A percentile compares a stretch with the other conserved stretches of the same genome.
Evolutionary conservation across 1,284 basidiomycete genomes (phyloP).

Genomic region (Tilletia horrida): DNA sequence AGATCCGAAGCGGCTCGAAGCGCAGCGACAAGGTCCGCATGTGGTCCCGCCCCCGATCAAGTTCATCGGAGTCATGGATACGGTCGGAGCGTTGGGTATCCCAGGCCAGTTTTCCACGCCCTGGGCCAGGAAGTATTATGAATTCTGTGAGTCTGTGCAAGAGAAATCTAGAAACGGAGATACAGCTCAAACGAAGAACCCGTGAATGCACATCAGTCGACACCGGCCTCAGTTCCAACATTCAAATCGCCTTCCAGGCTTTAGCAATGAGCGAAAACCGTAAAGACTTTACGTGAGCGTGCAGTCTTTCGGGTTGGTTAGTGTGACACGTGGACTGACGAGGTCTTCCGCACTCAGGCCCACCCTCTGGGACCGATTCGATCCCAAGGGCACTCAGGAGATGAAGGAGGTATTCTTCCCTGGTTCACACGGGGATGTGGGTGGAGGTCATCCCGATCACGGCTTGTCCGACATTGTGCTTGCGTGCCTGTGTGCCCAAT

Average conservation of each 20-base stretch:
- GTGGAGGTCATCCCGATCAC: conserved; percentile 12
- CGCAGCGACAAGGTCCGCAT: not conserved
- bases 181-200: not conserved
- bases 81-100: conserved; percentile 35
- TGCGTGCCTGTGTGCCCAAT: not conserved
- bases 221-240: conserved; percentile 4
- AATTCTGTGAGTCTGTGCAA: conserved; percentile 2
- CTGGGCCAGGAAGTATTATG: not conserved
- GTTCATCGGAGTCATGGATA: conserved; percentile 40
- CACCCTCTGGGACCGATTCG: conserved; percentile 9
- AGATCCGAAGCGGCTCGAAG: conserved; percentile 3
- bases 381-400: not conserved
- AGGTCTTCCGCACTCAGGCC: not conserved
- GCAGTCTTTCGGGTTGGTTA: not conserved
- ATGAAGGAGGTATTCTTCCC: conserved; percentile 7
- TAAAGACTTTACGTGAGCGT: not conserved
- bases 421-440: conserved; percentile 9
- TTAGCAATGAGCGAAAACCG: conserved; percentile 9
- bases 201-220: not conserved
- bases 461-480: conserved; percentile 10
- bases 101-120: conserved; percentile 28
- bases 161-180: not conserved
- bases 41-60: conserved; percentile 33
- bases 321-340: not conserved
- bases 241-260: conserved; percentile 11